Evolutionary conservation across 2,329 filamentous ascomycete genomes (phyloP).

Genomic region (Zelopaecilomyces penicillatus): DNA sequence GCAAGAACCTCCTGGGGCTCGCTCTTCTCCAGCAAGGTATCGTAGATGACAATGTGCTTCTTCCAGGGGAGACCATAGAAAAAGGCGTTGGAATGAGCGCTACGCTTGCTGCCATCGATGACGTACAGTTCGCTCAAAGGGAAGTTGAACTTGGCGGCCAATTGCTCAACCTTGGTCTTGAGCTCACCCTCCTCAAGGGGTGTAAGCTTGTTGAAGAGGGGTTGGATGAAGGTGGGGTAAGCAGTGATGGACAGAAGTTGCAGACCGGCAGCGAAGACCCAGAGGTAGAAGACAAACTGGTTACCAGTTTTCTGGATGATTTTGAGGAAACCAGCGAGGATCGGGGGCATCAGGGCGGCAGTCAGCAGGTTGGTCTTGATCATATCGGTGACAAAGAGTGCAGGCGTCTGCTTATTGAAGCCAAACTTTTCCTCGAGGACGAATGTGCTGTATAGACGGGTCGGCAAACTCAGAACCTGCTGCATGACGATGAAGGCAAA

Average conservation of each 20-base stretch:
- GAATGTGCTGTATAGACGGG: slow-evolving; percentile 87
- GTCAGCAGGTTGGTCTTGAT: slow-evolving; percentile 82
- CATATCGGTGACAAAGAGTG: slow-evolving; percentile 81
- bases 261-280: slow-evolving; percentile 81
- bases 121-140: slow-evolving; percentile 89
- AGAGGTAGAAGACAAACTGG: slow-evolving; percentile 96
- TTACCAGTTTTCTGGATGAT: slow-evolving; percentile 93
- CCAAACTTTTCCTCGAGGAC: slow-evolving; percentile 94
- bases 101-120: slow-evolving; percentile 85
- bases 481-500: slow-evolving; percentile 78
- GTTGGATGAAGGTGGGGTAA: slow-evolving; percentile 89
- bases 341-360: slow-evolving; percentile 71
- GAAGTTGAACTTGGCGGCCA: slow-evolving; percentile 80
- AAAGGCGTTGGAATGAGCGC: slow-evolving; percentile 82
- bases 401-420: slow-evolving; percentile 96
- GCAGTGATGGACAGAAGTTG: slow-evolving; percentile 94
- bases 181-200: slow-evolving; percentile 80
- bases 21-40: slow-evolving; percentile 94
- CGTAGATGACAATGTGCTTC: slow-evolving; percentile 99
- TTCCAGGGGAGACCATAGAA: slow-evolving; percentile 99
- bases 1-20: slow-evolving; percentile 87
- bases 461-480: slow-evolving; percentile 69
- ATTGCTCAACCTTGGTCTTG: slow-evolving; percentile 77
- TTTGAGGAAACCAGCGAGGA: slow-evolving; percentile 84
- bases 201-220: slow-evolving; percentile 96